Evolutionary conservation across 2,329 filamentous ascomycete species (phyloP).

Genomic region (Lachnellula occidentalis): DNA sequence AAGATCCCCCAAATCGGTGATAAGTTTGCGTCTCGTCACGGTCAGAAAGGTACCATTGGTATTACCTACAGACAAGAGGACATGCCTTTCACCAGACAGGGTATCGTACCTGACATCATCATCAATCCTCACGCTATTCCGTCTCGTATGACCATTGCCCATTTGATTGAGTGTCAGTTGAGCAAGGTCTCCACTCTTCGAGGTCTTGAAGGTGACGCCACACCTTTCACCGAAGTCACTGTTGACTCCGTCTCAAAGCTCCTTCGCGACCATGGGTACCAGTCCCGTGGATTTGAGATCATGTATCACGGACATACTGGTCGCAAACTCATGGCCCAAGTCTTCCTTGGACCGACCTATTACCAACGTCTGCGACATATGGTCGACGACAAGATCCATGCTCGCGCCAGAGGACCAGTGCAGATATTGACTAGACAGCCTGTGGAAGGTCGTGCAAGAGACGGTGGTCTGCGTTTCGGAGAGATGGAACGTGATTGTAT

Average conservation of each 20-base stretch:
- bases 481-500: slow-evolving; percentile 99
- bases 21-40: slow-evolving; percentile 98
- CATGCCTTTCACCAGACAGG: slow-evolving; percentile 94
- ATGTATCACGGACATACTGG: slow-evolving; percentile 99
- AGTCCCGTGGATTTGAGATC: slow-evolving; percentile 94
- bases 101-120: slow-evolving; percentile 89
- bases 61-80: slow-evolving; percentile 97
- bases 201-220: slow-evolving; percentile 94
- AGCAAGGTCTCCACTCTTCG: slow-evolving; percentile 92
- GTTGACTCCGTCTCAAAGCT: slow-evolving; percentile 88
- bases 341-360: slow-evolving; percentile 97
- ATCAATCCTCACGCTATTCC: slow-evolving; percentile 99
- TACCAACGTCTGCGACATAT: slow-evolving; percentile 98
- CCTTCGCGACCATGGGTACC: slow-evolving; percentile 84
- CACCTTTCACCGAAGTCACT: slow-evolving; percentile 95
- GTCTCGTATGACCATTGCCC: slow-evolving; percentile 99
- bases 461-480: slow-evolving; percentile 97
- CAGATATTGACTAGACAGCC: slow-evolving; percentile 97
- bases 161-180: slow-evolving; percentile 97
- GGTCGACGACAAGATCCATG: slow-evolving; percentile 99
- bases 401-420: slow-evolving; percentile 90
- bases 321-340: slow-evolving; percentile 84
- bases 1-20: slow-evolving; percentile 98
- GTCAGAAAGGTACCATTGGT: slow-evolving; percentile 98
- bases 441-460: slow-evolving; percentile 94